These are phyloP conservation scores for Mycena crocata DNA, from an alignment of 768 basidiomycete genomes.

Conservation along the genomic window DNA sequence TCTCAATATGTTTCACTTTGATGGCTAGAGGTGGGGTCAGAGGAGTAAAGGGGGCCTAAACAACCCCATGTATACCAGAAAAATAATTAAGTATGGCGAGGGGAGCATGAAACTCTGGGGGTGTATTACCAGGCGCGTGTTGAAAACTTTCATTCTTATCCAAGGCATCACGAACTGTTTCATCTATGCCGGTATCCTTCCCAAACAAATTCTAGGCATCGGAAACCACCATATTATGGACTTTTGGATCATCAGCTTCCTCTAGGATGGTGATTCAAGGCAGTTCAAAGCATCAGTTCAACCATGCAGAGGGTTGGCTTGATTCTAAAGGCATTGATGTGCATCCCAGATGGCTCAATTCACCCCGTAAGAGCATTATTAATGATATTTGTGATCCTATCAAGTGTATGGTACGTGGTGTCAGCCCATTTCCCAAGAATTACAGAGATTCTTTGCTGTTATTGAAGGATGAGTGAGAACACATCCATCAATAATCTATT, in stretches of 20 bases:
- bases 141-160: not conserved
- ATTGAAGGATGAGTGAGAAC: not conserved
- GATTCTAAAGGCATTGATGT: constrained; percentile 4
- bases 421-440: constrained; percentile 1
- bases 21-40: constrained; percentile 6
- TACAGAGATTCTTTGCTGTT: not conserved
- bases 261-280: not conserved
- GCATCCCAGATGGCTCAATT: constrained; percentile 5
- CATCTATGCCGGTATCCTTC: constrained; percentile 6
- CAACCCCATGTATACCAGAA: constrained; percentile 2
- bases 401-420: not conserved
- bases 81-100: not conserved
- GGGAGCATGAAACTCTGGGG: not conserved
- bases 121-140: not conserved
- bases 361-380: not conserved
- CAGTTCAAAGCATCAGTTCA: not conserved
- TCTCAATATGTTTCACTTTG: not conserved
- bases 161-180: constrained; percentile 2
- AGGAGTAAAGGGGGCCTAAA: not conserved
- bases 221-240: not conserved
- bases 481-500: constrained; percentile 1
- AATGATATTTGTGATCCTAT: not conserved
- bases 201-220: not conserved
- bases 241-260: not conserved
- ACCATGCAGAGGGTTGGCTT: constrained; percentile 4